Conservation (phyloP, 495 filamentous ascomycete genomes). For the Penicillium malachiteum region DNA sequence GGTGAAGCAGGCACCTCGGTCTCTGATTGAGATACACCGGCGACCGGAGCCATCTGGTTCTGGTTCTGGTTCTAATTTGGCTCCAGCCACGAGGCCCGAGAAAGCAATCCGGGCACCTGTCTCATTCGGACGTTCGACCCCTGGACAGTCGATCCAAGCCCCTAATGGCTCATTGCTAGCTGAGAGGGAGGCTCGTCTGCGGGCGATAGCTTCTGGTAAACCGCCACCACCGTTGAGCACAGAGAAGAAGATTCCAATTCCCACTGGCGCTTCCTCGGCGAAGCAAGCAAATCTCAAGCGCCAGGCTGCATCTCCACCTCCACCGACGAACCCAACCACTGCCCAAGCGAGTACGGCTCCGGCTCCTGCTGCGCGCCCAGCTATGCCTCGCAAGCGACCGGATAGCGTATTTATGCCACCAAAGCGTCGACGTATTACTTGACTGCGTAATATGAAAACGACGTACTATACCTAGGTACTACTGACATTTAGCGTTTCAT, state of each 20-base stretch:
- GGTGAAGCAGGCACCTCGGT: constrained; percentile 39
- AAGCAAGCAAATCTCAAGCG: constrained; percentile 10
- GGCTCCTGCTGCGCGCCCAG: constrained; percentile 20
- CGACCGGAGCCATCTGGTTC: constrained; percentile 14
- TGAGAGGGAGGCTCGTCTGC: constrained; percentile 32
- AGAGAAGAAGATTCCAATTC: background rate
- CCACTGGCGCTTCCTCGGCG: constrained; percentile 3
- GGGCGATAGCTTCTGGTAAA: constrained; percentile 28
- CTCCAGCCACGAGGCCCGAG: background rate
- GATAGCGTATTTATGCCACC: constrained; percentile 42
- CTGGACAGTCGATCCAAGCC: constrained; percentile 17
- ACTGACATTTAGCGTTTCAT: background rate
- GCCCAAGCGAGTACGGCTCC: background rate
- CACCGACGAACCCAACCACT: background rate
- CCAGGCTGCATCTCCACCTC: constrained; percentile 11
- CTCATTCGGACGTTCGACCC: constrained; percentile 3
- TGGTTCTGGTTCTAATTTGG: background rate
- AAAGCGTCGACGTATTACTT: constrained; percentile 33
- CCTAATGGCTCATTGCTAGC: constrained; percentile 14
- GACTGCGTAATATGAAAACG: background rate
- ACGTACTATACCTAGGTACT: background rate
- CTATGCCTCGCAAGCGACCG: constrained; percentile 32
- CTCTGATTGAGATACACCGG: constrained; percentile 44
- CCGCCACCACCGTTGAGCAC: constrained; percentile 8
- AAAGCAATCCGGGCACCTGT: constrained; percentile 11